phyloP scores from a whole-genome alignment of 352 stramenopile species.

The Phytophthora europaea region DNA sequence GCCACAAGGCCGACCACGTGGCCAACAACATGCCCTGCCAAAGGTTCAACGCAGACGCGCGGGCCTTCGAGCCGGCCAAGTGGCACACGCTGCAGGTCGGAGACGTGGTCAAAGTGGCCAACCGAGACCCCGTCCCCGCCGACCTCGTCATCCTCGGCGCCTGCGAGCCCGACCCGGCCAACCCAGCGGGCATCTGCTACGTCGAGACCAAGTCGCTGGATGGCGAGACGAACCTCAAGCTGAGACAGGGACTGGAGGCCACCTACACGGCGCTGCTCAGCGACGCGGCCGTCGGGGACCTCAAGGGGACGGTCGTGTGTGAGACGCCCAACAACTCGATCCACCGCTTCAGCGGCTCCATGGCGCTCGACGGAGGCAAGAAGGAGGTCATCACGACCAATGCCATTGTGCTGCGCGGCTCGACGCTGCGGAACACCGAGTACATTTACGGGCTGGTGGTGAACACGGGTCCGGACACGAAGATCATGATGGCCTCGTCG shows the following conservation, averaged over 20 bases:
- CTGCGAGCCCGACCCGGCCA: slow-evolving; percentile 74
- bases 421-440: slow-evolving; percentile 92
- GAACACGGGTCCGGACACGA: slow-evolving; percentile 92
- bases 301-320: slow-evolving; percentile 76
- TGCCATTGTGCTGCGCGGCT: slow-evolving; percentile 88
- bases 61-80: slow-evolving; percentile 69
- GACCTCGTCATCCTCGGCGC: slow-evolving; percentile 90
- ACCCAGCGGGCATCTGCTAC: slow-evolving; percentile 89
- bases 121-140: slow-evolving; percentile 87
- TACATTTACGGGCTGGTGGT: slow-evolving; percentile 93
- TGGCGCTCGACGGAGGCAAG: slow-evolving; percentile 65
- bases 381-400: slow-evolving; percentile 86
- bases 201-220: slow-evolving; percentile 95
- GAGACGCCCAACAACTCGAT: slow-evolving; percentile 93
- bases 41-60: slow-evolving; percentile 44
- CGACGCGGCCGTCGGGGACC: slow-evolving; percentile 59
- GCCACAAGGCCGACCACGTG: slow-evolving; percentile 88
- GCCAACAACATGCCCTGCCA: slow-evolving; percentile 84
- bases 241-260: slow-evolving; percentile 81
- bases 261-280: slow-evolving; percentile 76
- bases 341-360: slow-evolving; percentile 91
- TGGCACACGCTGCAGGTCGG: slow-evolving; percentile 89
- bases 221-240: slow-evolving; percentile 95
- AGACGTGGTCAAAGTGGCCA: slow-evolving; percentile 91
- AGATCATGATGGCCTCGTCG: slow-evolving; percentile 92